Evolutionary conservation across 2,329 filamentous ascomycete species (phyloP), one percentile per base, ranked within the genome.

Genomic region (Phaeosphaeria sp.): DNA sequence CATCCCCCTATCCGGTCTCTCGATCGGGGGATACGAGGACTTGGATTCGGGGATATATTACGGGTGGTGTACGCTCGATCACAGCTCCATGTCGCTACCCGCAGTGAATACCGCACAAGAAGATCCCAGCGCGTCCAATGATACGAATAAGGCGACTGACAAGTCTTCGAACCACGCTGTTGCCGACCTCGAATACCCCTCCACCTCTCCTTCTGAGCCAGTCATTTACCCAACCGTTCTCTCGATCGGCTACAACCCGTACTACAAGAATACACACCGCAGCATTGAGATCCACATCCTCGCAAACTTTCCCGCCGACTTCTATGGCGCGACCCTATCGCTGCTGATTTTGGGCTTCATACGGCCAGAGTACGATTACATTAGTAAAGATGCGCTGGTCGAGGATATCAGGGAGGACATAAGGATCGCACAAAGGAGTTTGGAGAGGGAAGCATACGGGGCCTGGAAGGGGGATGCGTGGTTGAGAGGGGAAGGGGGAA

Each of bases 241-340:
- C 1, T 64, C 58, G 18, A 73, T 76, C 41, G 95, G 95, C 46
- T 98, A 93, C 85, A 99, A 98, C 79, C 95, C 95, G 0, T 98
- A 93, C 80, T 99, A 97, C 85, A 93, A 93, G 76, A 98, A 99
- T 83, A 89, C 85, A 4, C 87, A 91, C 47, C 89, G 92, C 61
- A 92, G 87, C 62, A 93, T 95, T 73, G 93, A 97, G 83, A 93
- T 96, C 55, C 93, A 97, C 80, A 86, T 99, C 54, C 85, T 99
- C 77, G 89, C 92, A 72, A 77, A 83, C 44, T 96, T 97, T 75
- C 77, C 79, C 1, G 80, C 83, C 41, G 93, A 98, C 74, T 99
- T 99, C 76, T 98, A 98, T 79, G 91, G 86, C 61, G 85, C 85
- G 5, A 86, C 87, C 65, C 90, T 98, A 82, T 89, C 92, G 43